Evolutionary conservation across 2,329 filamentous ascomycete species (phyloP).

Genomic region (Nemania serpens): DNA sequence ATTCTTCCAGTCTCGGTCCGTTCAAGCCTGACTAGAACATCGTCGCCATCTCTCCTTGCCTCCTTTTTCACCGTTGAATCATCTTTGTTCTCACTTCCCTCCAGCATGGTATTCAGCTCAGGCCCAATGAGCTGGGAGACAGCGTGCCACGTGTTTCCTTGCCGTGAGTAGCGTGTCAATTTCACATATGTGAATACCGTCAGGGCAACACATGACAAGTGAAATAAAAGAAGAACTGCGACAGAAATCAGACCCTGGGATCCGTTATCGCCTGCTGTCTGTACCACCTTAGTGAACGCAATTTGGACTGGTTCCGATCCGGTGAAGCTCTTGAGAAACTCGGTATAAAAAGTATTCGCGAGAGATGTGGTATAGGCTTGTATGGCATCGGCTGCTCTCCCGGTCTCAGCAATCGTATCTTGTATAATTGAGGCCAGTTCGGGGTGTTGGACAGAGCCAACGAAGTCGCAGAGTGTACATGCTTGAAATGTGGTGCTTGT

Average conservation of each 20-base stretch:
- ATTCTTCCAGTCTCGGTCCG: too few relatives aligned
- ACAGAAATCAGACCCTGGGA: not conserved
- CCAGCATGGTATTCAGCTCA: too few relatives aligned
- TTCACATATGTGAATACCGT: not conserved
- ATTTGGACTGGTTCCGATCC: not conserved
- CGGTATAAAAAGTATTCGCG: not conserved
- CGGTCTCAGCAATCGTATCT: not conserved
- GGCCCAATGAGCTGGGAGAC: not conserved
- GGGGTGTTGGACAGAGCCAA: not conserved
- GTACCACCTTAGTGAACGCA: not conserved
- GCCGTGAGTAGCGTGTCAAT: not conserved
- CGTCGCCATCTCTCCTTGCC: too few relatives aligned
- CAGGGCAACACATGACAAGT: not conserved
- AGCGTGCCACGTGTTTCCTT: slow-evolving; percentile 3
- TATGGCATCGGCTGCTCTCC: not conserved
- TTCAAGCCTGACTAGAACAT: too few relatives aligned
- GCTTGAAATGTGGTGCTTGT: not conserved
- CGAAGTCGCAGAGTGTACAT: not conserved
- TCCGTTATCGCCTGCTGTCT: not conserved
- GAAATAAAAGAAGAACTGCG: not conserved
- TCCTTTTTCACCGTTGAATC: too few relatives aligned
- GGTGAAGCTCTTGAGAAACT: not conserved
- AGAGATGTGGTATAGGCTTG: not conserved
- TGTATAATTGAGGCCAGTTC: not conserved
- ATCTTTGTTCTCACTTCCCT: too few relatives aligned